A percentile compares a stretch with the other conserved stretches of the same genome.
Evolutionary conservation across 2,329 filamentous ascomycete species (phyloP).

Genomic region (Aspergillus cejpii): DNA sequence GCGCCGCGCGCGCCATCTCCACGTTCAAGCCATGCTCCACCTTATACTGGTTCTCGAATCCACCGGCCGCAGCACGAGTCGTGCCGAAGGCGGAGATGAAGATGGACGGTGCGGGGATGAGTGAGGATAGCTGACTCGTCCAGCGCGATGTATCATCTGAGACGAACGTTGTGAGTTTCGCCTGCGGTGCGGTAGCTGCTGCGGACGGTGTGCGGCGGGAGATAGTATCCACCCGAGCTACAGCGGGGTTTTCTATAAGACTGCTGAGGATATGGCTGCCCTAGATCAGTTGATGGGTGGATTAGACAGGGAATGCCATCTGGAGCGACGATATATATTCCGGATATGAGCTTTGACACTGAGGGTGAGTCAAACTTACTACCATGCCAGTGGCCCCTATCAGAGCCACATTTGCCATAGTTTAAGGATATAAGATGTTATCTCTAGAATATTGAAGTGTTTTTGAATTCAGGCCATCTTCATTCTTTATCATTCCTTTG

Average conservation of each 20-base stretch:
- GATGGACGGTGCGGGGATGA: slow-evolving; percentile 52
- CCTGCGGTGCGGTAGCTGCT: slow-evolving; percentile 44
- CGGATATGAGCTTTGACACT: neutral
- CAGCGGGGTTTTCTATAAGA: slow-evolving; percentile 36
- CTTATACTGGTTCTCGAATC: slow-evolving; percentile 72
- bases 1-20: slow-evolving; percentile 67
- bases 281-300: slow-evolving; percentile 29
- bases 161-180: slow-evolving; percentile 60
- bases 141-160: slow-evolving; percentile 64
- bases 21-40: slow-evolving; percentile 85
- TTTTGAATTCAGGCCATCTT: neutral
- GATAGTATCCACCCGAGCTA: slow-evolving; percentile 41
- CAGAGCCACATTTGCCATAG: slow-evolving; percentile 43
- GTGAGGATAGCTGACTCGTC: slow-evolving; percentile 52
- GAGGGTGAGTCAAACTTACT: slow-evolving; percentile 32
- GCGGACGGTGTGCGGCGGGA: slow-evolving; percentile 39
- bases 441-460: neutral
- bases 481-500: neutral
- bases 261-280: slow-evolving; percentile 67
- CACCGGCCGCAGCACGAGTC: slow-evolving; percentile 66
- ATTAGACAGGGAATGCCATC: neutral
- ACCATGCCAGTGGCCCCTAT: slow-evolving; percentile 47
- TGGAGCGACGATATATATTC: neutral
- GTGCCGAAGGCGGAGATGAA: slow-evolving; percentile 77
- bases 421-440: neutral